Conservation (phyloP, 345 rosid genomes). For the Crucihimalaya himalaica region DNA sequence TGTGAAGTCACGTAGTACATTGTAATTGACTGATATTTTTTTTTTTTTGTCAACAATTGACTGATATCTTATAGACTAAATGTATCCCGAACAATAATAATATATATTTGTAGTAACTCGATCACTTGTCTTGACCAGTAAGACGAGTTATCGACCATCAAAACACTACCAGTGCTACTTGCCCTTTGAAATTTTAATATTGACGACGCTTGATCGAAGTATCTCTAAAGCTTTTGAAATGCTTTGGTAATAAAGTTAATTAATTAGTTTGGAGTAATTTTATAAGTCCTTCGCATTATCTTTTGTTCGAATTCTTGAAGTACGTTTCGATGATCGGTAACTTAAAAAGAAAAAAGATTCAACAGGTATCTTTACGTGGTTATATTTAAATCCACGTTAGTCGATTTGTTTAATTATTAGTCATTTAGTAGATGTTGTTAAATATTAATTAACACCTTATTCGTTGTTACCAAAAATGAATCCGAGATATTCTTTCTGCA, state of each 20-base stretch:
- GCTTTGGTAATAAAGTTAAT: background rate
- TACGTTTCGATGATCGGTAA: conserved; percentile 34
- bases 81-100: background rate
- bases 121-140: background rate
- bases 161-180: background rate
- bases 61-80: background rate
- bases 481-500: conserved; percentile 45
- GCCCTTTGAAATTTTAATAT: conserved; percentile 6
- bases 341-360: background rate
- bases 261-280: conserved; percentile 12
- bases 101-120: background rate
- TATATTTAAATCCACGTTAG: conserved; percentile 31
- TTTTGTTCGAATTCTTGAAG: conserved; percentile 36
- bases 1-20: too few species aligned
- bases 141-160: background rate
- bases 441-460: conserved; percentile 17
- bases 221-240: conserved; percentile 19
- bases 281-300: conserved; percentile 8
- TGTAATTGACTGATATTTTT: too few species aligned
- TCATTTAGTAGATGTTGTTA: conserved; percentile 7
- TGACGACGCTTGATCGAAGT: background rate
- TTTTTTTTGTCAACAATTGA: too few species aligned
- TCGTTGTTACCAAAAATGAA: conserved; percentile 39
- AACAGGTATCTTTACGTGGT: conserved; percentile 21
- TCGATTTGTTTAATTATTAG: too few species aligned